phyloP scores from a whole-genome alignment of 768 basidiomycete species.

The Cyclocybe cylindracea region DNA sequence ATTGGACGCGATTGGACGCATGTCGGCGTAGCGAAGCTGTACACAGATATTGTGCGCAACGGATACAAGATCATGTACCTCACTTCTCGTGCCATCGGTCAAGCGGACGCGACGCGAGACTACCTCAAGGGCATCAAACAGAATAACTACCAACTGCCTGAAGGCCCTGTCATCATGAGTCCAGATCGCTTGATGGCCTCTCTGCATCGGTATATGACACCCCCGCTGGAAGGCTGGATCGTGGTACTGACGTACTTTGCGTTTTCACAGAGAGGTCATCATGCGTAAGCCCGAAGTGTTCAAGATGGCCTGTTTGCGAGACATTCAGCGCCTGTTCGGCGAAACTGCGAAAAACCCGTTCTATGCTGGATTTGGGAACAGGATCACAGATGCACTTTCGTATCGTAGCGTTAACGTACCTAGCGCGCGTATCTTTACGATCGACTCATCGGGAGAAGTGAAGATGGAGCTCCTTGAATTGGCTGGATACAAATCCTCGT shows the following conservation, averaged over 20 bases:
- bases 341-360: conserved; percentile 74
- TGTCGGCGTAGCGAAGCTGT: conserved; percentile 93
- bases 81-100: conserved; percentile 95
- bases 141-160: conserved; percentile 94
- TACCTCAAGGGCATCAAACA: conserved; percentile 95
- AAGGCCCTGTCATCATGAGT: conserved; percentile 98
- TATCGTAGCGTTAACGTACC: conserved; percentile 95
- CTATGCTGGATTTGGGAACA: conserved; percentile 97
- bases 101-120: conserved; percentile 94
- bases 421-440: conserved; percentile 94
- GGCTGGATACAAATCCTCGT: conserved; percentile 97
- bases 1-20: conserved; percentile 99
- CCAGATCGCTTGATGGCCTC: conserved; percentile 95
- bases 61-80: conserved; percentile 99
- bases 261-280: conserved; percentile 80
- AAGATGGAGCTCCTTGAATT: conserved; percentile 97
- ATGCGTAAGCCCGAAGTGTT: conserved; percentile 99
- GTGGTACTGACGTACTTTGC: not conserved
- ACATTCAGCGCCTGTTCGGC: conserved; percentile 90
- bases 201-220: conserved; percentile 73
- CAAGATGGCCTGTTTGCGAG: conserved; percentile 98
- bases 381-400: conserved; percentile 97
- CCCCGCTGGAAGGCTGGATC: not conserved
- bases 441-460: conserved; percentile 92
- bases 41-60: conserved; percentile 92